Evolutionary conservation across 2,329 filamentous ascomycete species (phyloP).

Genomic region (Clonostachys rosea): DNA sequence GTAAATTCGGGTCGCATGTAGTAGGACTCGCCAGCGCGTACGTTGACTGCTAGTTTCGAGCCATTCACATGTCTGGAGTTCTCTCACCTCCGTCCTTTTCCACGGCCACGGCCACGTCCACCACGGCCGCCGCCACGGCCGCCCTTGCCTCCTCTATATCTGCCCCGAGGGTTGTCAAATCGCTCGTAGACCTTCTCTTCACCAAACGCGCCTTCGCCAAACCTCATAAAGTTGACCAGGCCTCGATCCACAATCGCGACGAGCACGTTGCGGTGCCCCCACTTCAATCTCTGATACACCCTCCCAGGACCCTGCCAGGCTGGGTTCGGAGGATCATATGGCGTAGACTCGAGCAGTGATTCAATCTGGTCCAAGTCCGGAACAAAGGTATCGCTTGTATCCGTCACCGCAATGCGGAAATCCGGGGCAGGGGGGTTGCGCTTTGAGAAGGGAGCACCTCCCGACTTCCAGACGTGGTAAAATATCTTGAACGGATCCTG

Average conservation of each 20-base stretch:
- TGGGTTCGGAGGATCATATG: slow-evolving; percentile 55
- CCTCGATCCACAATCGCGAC: slow-evolving; percentile 88
- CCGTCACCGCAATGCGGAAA: slow-evolving; percentile 78
- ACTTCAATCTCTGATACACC: slow-evolving; percentile 75
- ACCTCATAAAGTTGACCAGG: slow-evolving; percentile 79
- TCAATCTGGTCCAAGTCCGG: slow-evolving; percentile 71
- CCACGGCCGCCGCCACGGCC: slow-evolving; percentile 28
- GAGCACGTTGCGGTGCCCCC: slow-evolving; percentile 79
- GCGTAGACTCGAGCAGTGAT: slow-evolving; percentile 67
- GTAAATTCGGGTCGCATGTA: too few species aligned
- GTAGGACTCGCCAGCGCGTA: too few species aligned
- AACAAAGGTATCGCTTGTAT: slow-evolving; percentile 65
- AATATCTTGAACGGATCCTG: slow-evolving; percentile 64
- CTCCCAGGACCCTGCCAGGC: slow-evolving; percentile 32
- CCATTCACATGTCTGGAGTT: too few species aligned
- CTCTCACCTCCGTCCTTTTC: slow-evolving; percentile 10
- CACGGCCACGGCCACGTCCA: slow-evolving; percentile 18
- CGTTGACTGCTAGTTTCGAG: too few species aligned
- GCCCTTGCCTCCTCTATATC: slow-evolving; percentile 34
- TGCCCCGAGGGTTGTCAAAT: slow-evolving; percentile 32
- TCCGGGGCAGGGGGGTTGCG: slow-evolving; percentile 73
- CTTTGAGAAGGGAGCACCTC: slow-evolving; percentile 64
- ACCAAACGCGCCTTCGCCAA: slow-evolving; percentile 76
- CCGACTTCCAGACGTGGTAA: slow-evolving; percentile 75
- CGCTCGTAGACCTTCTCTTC: slow-evolving; percentile 68